phyloP scores from a whole-genome alignment of 1,139 yeast species.

The Sugiyamaella paludigena region DNA sequence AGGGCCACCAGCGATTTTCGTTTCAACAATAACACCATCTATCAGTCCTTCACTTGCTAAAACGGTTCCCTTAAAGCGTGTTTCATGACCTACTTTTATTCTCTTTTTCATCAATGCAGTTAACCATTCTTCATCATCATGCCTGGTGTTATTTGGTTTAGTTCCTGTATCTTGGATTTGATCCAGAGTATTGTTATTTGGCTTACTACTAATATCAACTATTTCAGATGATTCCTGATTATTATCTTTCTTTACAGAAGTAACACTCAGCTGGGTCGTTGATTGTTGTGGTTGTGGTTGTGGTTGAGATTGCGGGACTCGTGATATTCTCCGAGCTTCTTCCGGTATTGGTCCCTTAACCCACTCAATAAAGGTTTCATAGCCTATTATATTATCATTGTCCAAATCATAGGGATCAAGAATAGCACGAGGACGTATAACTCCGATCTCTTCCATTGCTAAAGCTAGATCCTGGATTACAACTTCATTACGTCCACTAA shows the following conservation, averaged over 20 bases:
- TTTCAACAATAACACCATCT: slow-evolving; percentile 23
- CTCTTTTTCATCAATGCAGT: slow-evolving; percentile 36
- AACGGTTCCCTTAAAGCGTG: slow-evolving; percentile 37
- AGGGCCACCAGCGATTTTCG: slow-evolving; percentile 31
- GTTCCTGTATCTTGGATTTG: not conserved
- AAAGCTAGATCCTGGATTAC: slow-evolving; percentile 57
- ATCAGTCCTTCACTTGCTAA: slow-evolving; percentile 27
- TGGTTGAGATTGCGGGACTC: slow-evolving; percentile 30
- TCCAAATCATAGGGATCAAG: slow-evolving; percentile 41
- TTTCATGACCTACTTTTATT: slow-evolving; percentile 38
- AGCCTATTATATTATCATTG: slow-evolving; percentile 37
- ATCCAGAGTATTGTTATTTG: not conserved
- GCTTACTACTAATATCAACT: too few species aligned
- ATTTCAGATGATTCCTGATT: not conserved
- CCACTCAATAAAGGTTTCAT: slow-evolving; percentile 50
- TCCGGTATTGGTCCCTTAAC: slow-evolving; percentile 43
- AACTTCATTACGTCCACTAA: slow-evolving; percentile 43
- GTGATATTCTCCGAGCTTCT: slow-evolving; percentile 42
- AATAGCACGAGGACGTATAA: slow-evolving; percentile 49
- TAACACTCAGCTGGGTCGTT: not conserved
- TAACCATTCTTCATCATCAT: slow-evolving; percentile 35
- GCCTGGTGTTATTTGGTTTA: not conserved
- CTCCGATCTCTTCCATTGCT: slow-evolving; percentile 56
- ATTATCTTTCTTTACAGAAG: not conserved
- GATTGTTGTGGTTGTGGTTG: slow-evolving; percentile 8